phyloP scores from a whole-genome alignment of 352 stramenopile genomes.

The Phytophthora brassicae region DNA sequence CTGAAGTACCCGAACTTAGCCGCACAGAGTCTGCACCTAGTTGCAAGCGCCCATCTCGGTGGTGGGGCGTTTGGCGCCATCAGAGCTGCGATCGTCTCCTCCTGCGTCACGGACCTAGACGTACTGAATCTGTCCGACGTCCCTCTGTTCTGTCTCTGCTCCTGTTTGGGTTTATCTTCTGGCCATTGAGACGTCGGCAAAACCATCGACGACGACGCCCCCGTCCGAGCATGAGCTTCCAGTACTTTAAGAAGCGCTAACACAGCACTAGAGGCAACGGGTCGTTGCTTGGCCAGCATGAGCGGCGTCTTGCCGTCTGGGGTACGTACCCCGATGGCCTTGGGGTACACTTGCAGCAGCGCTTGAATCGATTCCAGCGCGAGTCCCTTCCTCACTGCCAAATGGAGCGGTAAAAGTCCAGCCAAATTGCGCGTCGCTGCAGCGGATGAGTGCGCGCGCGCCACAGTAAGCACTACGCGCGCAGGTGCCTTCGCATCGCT shows the following conservation, averaged over 20 bases:
- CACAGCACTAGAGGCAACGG: slow-evolving; percentile 30
- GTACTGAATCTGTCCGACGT: slow-evolving; percentile 22
- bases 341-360: slow-evolving; percentile 68
- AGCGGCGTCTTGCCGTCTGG: slow-evolving; percentile 52
- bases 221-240: slow-evolving; percentile 33
- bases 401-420: slow-evolving; percentile 65
- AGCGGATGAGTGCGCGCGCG: slow-evolving; percentile 47
- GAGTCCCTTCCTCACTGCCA: slow-evolving; percentile 65
- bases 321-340: slow-evolving; percentile 48
- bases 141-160: slow-evolving; percentile 2
- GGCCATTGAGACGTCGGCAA: slow-evolving; percentile 20
- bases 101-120: slow-evolving; percentile 19
- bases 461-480: slow-evolving; percentile 52
- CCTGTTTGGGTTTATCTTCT: slow-evolving; percentile 5
- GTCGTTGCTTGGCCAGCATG: slow-evolving; percentile 44
- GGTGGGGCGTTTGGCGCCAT: slow-evolving; percentile 24
- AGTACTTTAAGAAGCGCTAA: slow-evolving; percentile 38
- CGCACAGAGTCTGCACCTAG: slow-evolving; percentile 65
- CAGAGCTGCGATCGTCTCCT: slow-evolving; percentile 28
- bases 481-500: slow-evolving; percentile 52
- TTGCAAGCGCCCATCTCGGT: slow-evolving; percentile 58
- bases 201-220: slow-evolving; percentile 7
- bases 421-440: slow-evolving; percentile 51
- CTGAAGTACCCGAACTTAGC: slow-evolving; percentile 78
- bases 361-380: slow-evolving; percentile 62